Conservation (phyloP, 2,329 filamentous ascomycete species). For the Macrophomina tecta region DNA sequence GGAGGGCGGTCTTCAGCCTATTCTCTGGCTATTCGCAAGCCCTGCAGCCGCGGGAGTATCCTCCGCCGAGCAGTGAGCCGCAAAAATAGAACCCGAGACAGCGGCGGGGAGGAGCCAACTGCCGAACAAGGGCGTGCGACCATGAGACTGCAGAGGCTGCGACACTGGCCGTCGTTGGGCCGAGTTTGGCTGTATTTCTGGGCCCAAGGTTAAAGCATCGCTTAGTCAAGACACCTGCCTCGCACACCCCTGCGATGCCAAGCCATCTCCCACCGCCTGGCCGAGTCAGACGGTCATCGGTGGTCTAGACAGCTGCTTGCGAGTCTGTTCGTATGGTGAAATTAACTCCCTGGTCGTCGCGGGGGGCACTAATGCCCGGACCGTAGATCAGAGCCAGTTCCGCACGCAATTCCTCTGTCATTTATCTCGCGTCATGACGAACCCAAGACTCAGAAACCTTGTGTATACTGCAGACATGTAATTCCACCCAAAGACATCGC, state of each 20-base stretch:
- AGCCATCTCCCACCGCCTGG: background rate
- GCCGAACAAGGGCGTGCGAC: slow-evolving; percentile 11
- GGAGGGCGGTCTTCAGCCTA: slow-evolving; percentile 13
- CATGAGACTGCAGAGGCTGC: slow-evolving; percentile 12
- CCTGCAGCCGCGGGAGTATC: slow-evolving; percentile 17
- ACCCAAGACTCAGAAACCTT: slow-evolving; percentile 3
- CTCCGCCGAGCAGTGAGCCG: slow-evolving; percentile 11
- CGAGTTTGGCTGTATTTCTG: slow-evolving; percentile 16
- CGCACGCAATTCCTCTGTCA: slow-evolving; percentile 8
- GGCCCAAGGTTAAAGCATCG: slow-evolving; percentile 18
- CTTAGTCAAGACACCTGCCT: slow-evolving; percentile 14
- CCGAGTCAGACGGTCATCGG: slow-evolving; percentile 16
- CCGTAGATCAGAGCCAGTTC: slow-evolving; percentile 11
- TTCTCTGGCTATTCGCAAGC: slow-evolving; percentile 24
- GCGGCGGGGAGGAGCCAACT: slow-evolving; percentile 10
- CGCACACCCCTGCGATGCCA: slow-evolving; percentile 1
- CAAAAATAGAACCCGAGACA: slow-evolving; percentile 24
- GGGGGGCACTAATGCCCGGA: background rate
- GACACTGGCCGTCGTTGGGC: slow-evolving; percentile 22
- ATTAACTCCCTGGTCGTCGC: slow-evolving; percentile 11
- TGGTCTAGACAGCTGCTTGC: background rate
- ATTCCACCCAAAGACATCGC: slow-evolving; percentile 12
- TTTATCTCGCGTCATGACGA: slow-evolving; percentile 10
- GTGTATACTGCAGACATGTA: slow-evolving; percentile 1
- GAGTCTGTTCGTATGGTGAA: slow-evolving; percentile 23